Evolutionary conservation across 2,329 filamentous ascomycete species (phyloP), one percentile per base, ranked within the genome.

Genomic region (Gaeumannomyces tritici): DNA sequence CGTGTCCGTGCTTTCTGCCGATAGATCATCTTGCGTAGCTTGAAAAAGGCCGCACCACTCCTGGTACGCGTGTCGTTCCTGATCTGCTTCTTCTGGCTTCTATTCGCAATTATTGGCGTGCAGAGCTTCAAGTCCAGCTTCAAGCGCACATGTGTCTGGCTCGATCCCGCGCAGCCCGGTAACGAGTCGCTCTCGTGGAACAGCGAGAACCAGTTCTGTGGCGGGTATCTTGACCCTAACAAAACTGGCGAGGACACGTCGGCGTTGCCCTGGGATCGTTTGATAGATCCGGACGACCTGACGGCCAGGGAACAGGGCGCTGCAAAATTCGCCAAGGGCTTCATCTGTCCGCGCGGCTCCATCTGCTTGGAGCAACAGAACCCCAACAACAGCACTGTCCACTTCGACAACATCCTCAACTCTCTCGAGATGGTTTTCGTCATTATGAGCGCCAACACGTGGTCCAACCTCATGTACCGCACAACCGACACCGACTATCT

Each of bases 381-480:
- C 69, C 95, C 95, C 0, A 91, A 85, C 73, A 91, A 90, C 68
- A 86, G 85, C 61, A 99, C 95, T 0, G 83, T 97, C 69, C 96
- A 89, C 73, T 99, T 98, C 71, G 95, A 99, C 77, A 93, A 98
- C 71, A 96, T 99, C 55, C 76, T 91, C 33, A 88, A 98, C 66
- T 97, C 93, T 0, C 77, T 98, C 61, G 92, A 99, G 75, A 80
- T 98, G 63, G 93, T 99, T 2, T 99, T 99, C 71, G 91, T 99
- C 61, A 89, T 99, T 71, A 99, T 99, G 91, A 96, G 91, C 69
- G 93, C 92, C 59, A 99, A 99, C 73, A 99, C 95, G 0, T 99
- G 96, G 74, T 89, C 91, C 1, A 91, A 98, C 73, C 78, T 98
- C 61, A 91, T 99, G 80, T 99, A 99, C 74, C 90, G 91, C 69